Base-by-base conservation (phyloP, 2,329 filamentous ascomycete species). In the Colletotrichum ledebouriae region DNA sequence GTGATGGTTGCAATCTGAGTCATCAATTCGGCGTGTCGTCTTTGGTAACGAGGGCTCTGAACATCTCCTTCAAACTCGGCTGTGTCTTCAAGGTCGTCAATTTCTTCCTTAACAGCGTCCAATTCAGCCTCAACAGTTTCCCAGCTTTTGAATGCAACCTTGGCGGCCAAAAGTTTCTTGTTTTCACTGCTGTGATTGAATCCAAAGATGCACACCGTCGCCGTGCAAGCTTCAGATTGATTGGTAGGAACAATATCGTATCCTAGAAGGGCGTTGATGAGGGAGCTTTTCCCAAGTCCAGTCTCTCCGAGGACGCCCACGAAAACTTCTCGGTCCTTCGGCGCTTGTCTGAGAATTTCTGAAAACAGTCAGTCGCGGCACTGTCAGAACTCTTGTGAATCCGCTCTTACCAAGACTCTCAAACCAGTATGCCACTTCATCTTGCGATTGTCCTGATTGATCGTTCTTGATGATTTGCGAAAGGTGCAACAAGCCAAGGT, bases 201-300 rank as follows among this genome's bases (percentile, higher is more conserved):
- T 0, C 29, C 25, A 33, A 69, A 73, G 4, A 72, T 63, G n/a
- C 69, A 73, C 3, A 71, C 61, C 0, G 72, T 60, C 0, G 72
- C 71, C 0, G 72, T 73, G 42, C 71, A 73, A 0, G 72, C 72
- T 2, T 71, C 72, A 2, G 22, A 53, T 6, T 71, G 63, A 29
- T 63, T 73, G 10, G 67, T 63, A 0, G 70, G 72, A 1, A 62
- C 63, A 11, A 73, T 50, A 7, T 63, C 12, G 9, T 2, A 29
- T 1, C 50, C 64, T 0, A 73, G 39, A 2, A 73, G 46, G 2
- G 67, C 62, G 10, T 72, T 73, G 12, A 72, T 60, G 1, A 71
- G 52, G 2, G 61, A 66, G 6, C 70, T 70, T 22, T 73, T 73
- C 9, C 72, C 71, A 3, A 68, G 34, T 1, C 72, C 71, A 2